Conservation (phyloP, 2,329 filamentous ascomycete genomes). For the Fusarium ambrosium region DNA sequence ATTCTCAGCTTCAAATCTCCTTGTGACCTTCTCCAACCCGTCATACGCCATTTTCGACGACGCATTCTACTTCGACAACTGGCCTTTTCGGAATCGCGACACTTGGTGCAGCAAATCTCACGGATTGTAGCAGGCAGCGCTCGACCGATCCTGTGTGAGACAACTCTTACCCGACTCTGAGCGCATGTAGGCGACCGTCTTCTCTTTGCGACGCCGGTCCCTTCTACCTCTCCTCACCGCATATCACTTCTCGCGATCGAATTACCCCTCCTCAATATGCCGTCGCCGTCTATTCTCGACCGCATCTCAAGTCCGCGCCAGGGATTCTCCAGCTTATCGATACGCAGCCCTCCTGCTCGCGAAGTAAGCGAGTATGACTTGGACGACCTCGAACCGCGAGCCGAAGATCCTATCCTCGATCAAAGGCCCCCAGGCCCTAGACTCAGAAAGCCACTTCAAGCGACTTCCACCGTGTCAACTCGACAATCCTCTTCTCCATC, state of each 20-base stretch:
- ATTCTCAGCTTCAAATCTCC: conserved; percentile 19
- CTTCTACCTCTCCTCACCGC: neutral
- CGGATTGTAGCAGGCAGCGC: neutral
- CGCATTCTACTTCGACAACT: neutral
- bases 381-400: conserved; percentile 56
- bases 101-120: neutral
- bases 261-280: conserved; percentile 36
- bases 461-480: conserved; percentile 6
- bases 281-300: conserved; percentile 47
- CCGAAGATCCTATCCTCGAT: conserved; percentile 46
- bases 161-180: conserved; percentile 19
- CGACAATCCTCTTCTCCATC: conserved; percentile 34
- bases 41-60: neutral
- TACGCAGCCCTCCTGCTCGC: conserved; percentile 43
- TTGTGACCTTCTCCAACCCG: conserved; percentile 12
- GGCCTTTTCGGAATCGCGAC: neutral
- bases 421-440: conserved; percentile 41
- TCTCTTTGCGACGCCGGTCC: conserved; percentile 6
- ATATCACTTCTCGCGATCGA: neutral
- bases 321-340: conserved; percentile 45
- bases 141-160: neutral
- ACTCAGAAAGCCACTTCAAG: conserved; percentile 33
- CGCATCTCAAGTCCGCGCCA: conserved; percentile 45
- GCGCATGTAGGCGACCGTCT: conserved; percentile 28
- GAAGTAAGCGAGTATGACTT: conserved; percentile 54